Percentiles rank a stretch among this genome's conserved stretches.
These are phyloP conservation scores for Trypanosoma conorhini DNA, from an alignment of 208 protist genomes.

Conservation along the genomic window DNA sequence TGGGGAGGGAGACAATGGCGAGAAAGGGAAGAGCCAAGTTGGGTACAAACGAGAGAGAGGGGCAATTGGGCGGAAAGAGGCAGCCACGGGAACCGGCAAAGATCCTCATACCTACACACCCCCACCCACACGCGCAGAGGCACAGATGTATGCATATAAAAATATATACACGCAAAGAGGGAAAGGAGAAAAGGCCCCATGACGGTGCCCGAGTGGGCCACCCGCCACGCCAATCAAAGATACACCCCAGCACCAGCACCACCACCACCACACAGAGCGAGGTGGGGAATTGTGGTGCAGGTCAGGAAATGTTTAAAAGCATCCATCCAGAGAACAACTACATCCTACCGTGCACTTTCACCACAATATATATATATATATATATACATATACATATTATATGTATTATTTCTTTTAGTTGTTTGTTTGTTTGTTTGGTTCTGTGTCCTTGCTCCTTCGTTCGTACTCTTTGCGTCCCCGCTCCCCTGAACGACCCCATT, in stretches of 20 bases:
- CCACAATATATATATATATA: too few species aligned
- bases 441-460: slow-evolving; percentile 10
- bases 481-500: neutral
- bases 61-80: neutral
- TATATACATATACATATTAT: neutral
- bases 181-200: neutral
- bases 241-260: neutral
- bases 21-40: neutral
- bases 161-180: neutral
- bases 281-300: neutral
- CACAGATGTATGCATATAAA: neutral
- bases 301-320: neutral
- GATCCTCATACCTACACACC: neutral
- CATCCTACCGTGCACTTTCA: too few species aligned
- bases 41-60: neutral
- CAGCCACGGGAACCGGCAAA: neutral
- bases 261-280: neutral
- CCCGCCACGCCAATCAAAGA: neutral
- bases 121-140: neutral
- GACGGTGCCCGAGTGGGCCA: neutral
- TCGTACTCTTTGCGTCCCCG: neutral
- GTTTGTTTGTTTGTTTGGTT: slow-evolving; percentile 27
- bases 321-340: neutral
- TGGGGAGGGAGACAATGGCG: neutral
- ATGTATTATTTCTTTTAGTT: neutral